Conservation (phyloP, 768 basidiomycete genomes). For the Boletus rex-veris region DNA sequence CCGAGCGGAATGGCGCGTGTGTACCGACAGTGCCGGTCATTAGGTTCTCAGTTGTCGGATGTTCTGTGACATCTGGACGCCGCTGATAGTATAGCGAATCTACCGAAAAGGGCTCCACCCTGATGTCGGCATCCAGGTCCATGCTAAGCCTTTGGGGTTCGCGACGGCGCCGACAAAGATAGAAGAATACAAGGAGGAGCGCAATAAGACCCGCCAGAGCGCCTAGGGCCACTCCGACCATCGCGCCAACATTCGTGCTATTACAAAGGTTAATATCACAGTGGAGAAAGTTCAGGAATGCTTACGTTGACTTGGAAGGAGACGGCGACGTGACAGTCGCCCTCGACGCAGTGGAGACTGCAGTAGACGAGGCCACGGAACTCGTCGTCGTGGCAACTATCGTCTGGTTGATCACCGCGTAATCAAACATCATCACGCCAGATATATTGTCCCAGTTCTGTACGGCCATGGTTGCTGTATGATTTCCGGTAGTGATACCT, state of each 20-base stretch:
- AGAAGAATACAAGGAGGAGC: constrained; percentile 1
- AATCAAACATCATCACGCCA: constrained; percentile 21
- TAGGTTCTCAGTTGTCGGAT: background rate
- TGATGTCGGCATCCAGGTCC: background rate
- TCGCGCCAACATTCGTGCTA: constrained; percentile 6
- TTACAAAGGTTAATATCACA: background rate
- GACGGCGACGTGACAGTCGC: background rate
- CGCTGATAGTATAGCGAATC: background rate
- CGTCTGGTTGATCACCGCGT: constrained; percentile 16
- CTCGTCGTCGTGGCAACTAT: background rate
- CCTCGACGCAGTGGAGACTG: background rate
- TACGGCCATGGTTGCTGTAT: constrained; percentile 11
- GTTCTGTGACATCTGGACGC: background rate
- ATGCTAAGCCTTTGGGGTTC: background rate
- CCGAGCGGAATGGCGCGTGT: background rate
- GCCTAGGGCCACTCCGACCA: constrained; percentile 13
- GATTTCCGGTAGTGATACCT: constrained; percentile 13
- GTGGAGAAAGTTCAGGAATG: too few species aligned
- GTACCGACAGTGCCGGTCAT: background rate
- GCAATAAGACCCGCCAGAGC: constrained; percentile 7
- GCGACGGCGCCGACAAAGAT: background rate
- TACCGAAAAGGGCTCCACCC: constrained; percentile 3
- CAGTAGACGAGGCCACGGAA: background rate
- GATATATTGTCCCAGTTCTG: constrained; percentile 10
- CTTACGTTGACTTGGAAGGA: background rate